A percentile compares a stretch with the other conserved stretches of the same genome.
These are phyloP conservation scores for Fusarium phyllophilum DNA, from an alignment of 2,329 filamentous ascomycete species.

Conservation along the genomic window DNA sequence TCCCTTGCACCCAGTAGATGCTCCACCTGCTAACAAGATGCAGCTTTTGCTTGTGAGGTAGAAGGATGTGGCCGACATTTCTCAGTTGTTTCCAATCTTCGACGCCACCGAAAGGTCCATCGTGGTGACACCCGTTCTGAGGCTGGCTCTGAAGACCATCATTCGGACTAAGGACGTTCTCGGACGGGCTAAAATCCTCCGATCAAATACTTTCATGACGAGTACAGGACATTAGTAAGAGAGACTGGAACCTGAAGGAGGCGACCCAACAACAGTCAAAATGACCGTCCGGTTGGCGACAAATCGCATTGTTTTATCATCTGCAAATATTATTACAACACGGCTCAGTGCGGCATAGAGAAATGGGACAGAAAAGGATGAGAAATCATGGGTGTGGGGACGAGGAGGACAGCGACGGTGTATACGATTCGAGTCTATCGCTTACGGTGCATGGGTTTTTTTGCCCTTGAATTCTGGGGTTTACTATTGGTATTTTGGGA, in stretches of 20 bases:
- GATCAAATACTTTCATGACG: conserved; percentile 19
- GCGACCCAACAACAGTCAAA: conserved; percentile 4
- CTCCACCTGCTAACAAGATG: conserved; percentile 10
- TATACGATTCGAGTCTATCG: conserved; percentile 47
- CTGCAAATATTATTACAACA: conserved; percentile 41
- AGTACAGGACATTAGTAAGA: background rate
- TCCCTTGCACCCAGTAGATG: background rate
- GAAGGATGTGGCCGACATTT: conserved; percentile 96
- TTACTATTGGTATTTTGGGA: conserved; percentile 33
- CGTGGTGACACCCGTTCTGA: conserved; percentile 73
- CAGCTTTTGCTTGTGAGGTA: conserved; percentile 93
- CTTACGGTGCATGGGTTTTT: conserved; percentile 39
- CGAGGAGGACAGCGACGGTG: conserved; percentile 37
- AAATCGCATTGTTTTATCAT: conserved; percentile 36
- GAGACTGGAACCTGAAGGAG: conserved; percentile 5
- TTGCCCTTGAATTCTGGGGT: conserved; percentile 30
- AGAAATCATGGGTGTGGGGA: conserved; percentile 29
- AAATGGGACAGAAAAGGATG: conserved; percentile 42
- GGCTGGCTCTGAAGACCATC: conserved; percentile 70
- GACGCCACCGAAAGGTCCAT: conserved; percentile 96
- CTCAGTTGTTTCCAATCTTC: conserved; percentile 94
- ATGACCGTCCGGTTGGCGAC: conserved; percentile 25
- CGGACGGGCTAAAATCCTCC: background rate
- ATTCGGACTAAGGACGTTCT: conserved; percentile 61
- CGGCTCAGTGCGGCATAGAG: conserved; percentile 44